These are phyloP conservation scores for Colletotrichum truncatum DNA, from an alignment of 2,329 filamentous ascomycete genomes.

Conservation along the genomic window DNA sequence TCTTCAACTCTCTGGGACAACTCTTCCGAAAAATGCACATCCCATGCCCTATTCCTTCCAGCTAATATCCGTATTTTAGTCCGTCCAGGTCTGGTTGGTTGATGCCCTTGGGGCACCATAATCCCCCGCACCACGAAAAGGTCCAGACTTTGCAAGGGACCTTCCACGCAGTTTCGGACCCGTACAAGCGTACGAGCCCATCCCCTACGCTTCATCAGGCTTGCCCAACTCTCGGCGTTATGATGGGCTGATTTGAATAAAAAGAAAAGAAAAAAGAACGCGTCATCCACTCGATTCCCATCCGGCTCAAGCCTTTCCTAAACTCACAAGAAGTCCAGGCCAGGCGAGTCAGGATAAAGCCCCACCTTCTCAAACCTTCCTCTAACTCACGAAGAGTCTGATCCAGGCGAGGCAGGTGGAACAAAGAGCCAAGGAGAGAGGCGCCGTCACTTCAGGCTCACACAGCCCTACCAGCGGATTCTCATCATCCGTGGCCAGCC, in stretches of 20 bases:
- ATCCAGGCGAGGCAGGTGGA: conserved; percentile 19
- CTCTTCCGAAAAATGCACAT: too few species aligned
- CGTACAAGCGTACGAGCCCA: background rate
- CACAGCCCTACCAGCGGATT: conserved; percentile 32
- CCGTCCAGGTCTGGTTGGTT: conserved; percentile 32
- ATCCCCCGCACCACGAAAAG: conserved; percentile 33
- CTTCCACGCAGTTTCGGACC: conserved; percentile 30
- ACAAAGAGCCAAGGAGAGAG: background rate
- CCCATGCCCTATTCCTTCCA: background rate
- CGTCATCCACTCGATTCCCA: background rate
- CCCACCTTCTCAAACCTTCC: conserved; percentile 21
- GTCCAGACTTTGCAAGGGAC: conserved; percentile 32
- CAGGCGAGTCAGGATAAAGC: conserved; percentile 6
- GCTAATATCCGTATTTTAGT: background rate
- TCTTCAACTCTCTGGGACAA: too few species aligned
- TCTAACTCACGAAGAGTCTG: conserved; percentile 22
- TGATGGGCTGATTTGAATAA: conserved; percentile 39
- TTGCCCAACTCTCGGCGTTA: conserved; percentile 46
- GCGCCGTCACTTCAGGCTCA: conserved; percentile 32
- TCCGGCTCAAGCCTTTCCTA: conserved; percentile 13
- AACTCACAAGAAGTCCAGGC: conserved; percentile 22
- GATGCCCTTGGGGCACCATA: conserved; percentile 19
- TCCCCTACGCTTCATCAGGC: conserved; percentile 36
- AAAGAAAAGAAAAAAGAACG: conserved; percentile 6
- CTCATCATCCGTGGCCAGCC: conserved; percentile 22